phyloP scores from a whole-genome alignment of 495 filamentous ascomycete species.

The Letharia lupina region DNA sequence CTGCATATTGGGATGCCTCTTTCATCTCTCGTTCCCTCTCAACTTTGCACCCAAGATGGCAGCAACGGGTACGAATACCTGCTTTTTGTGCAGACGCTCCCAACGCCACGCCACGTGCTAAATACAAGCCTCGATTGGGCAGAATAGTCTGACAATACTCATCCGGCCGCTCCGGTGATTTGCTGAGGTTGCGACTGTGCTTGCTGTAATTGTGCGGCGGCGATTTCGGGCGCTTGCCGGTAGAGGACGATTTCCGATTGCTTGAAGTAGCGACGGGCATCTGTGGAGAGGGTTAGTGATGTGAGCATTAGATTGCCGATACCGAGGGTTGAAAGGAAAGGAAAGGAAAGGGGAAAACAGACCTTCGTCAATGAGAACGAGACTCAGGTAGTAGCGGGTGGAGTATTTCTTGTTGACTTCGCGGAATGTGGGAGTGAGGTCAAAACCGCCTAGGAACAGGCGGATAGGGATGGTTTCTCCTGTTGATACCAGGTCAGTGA shows the following conservation, averaged over 20 bases:
- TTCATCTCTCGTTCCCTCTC: neutral
- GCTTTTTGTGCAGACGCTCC: neutral
- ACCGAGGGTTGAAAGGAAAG: neutral
- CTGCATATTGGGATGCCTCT: neutral
- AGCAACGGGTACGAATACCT: neutral
- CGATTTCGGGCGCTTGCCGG: constrained; percentile 76
- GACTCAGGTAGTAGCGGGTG: constrained; percentile 91
- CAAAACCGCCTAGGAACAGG: constrained; percentile 95
- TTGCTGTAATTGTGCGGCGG: constrained; percentile 30
- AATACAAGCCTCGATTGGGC: neutral
- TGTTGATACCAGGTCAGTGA: constrained; percentile 23
- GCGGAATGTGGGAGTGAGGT: constrained; percentile 95
- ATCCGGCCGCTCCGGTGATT: constrained; percentile 22
- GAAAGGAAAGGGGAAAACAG: constrained; percentile 22
- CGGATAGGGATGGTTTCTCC: constrained; percentile 96
- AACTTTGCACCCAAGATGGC: neutral
- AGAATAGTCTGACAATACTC: neutral
- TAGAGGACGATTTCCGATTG: constrained; percentile 98
- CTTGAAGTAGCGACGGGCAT: constrained; percentile 97
- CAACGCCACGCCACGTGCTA: neutral
- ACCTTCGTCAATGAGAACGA: constrained; percentile 97
- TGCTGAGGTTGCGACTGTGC: constrained; percentile 24
- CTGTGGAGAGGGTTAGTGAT: constrained; percentile 35
- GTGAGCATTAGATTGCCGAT: neutral
- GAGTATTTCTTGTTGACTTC: constrained; percentile 99